Conservation (phyloP, 495 filamentous ascomycete species). For the Talaromyces adpressus region DNA sequence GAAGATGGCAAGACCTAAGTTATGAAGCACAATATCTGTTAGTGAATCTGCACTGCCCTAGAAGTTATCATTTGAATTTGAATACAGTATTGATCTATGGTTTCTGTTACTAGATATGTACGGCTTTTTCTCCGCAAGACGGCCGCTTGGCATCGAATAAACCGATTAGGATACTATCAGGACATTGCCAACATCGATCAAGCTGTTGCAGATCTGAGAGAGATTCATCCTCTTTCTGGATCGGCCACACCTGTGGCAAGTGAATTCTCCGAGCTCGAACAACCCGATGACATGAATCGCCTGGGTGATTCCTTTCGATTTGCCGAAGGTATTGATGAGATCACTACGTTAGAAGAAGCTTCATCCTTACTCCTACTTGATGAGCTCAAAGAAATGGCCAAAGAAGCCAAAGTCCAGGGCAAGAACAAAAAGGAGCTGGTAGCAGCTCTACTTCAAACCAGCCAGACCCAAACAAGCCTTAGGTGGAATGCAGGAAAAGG, state of each 20-base stretch:
- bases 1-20: slow-evolving; percentile 60
- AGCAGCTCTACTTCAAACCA: slow-evolving; percentile 60
- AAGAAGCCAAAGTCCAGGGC: slow-evolving; percentile 78
- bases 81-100: slow-evolving; percentile 1
- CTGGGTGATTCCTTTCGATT: slow-evolving; percentile 58
- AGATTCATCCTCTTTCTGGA: slow-evolving; percentile 30
- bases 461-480: slow-evolving; percentile 65
- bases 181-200: slow-evolving; percentile 69
- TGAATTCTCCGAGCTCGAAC: slow-evolving; percentile 37
- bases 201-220: slow-evolving; percentile 54
- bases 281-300: slow-evolving; percentile 35
- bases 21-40: slow-evolving; percentile 92
- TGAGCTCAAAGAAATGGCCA: slow-evolving; percentile 78
- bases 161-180: slow-evolving; percentile 65
- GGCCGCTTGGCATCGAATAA: slow-evolving; percentile 85
- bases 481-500: slow-evolving; percentile 51
- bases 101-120: slow-evolving; percentile 59
- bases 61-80: too few species aligned
- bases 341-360: slow-evolving; percentile 79
- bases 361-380: slow-evolving; percentile 73
- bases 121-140: slow-evolving; percentile 92
- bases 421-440: slow-evolving; percentile 84
- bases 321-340: slow-evolving; percentile 68
- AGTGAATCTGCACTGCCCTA: slow-evolving; percentile 24
- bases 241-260: slow-evolving; percentile 21